phyloP scores from a whole-genome alignment of 1,284 basidiomycete genomes.

The Boletus austroedulis region DNA sequence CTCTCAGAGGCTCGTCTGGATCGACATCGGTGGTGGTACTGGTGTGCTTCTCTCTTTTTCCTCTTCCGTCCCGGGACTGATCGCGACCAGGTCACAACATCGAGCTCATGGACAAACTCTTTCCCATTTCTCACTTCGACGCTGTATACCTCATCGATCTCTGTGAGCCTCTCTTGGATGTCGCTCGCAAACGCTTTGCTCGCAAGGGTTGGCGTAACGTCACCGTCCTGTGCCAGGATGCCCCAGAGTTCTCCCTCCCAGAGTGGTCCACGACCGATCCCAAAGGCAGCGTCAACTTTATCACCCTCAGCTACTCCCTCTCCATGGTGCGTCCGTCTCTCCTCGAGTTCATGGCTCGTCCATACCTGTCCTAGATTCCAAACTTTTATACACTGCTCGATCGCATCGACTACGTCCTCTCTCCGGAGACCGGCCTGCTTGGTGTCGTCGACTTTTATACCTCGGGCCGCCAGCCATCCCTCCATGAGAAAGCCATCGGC shows the following conservation, averaged over 20 bases:
- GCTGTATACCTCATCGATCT: slow-evolving; percentile 76
- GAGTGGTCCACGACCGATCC: slow-evolving; percentile 53
- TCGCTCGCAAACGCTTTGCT: slow-evolving; percentile 68
- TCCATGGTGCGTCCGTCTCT: slow-evolving; percentile 53
- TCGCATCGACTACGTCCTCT: slow-evolving; percentile 67
- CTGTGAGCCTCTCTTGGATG: slow-evolving; percentile 71
- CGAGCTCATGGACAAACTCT: slow-evolving; percentile 75
- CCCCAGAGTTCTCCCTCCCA: slow-evolving; percentile 66
- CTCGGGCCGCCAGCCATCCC: slow-evolving; percentile 54
- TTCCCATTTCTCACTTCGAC: slow-evolving; percentile 64
- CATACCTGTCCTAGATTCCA: slow-evolving; percentile 50
- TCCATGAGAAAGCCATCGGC: slow-evolving; percentile 66
- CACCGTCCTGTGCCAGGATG: slow-evolving; percentile 74
- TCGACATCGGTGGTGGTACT: slow-evolving; percentile 82
- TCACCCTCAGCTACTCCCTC: slow-evolving; percentile 72
- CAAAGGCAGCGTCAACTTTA: slow-evolving; percentile 55
- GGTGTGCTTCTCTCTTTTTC: slow-evolving; percentile 36
- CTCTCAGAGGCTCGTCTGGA: slow-evolving; percentile 63
- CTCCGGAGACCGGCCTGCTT: slow-evolving; percentile 63
- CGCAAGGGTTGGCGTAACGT: slow-evolving; percentile 75
- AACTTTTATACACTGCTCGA: slow-evolving; percentile 70
- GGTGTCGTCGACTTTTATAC: slow-evolving; percentile 83
- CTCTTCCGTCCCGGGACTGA: background rate
- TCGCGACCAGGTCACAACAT: slow-evolving; percentile 64
- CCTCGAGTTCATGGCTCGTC: background rate